Evolutionary conservation across 2,329 filamentous ascomycete genomes (phyloP).

Genomic region (Sporothrix euskadiensis): DNA sequence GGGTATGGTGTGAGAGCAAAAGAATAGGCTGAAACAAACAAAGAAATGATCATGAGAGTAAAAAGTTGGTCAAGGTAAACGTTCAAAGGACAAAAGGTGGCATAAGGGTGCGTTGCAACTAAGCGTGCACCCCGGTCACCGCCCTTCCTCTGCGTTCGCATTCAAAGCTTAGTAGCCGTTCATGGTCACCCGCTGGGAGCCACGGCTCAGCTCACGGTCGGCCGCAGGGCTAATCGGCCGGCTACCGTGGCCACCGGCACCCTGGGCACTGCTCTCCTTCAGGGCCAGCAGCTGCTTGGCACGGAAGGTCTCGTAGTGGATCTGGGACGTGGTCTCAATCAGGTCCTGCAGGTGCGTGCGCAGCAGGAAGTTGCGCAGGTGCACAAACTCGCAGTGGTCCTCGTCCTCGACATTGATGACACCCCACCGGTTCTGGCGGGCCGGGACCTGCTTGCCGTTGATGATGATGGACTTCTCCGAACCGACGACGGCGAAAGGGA

Average conservation of each 20-base stretch:
- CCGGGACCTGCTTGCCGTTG: constrained; percentile 94
- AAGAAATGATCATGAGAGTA: constrained; percentile 24
- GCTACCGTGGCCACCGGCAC: constrained; percentile 65
- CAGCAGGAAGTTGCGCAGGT: constrained; percentile 96
- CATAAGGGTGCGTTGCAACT: neutral
- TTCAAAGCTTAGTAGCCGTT: constrained; percentile 78
- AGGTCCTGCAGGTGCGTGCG: constrained; percentile 97
- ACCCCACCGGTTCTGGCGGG: constrained; percentile 98
- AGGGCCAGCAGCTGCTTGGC: constrained; percentile 96
- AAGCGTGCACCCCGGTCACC: constrained; percentile 24
- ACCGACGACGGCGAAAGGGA: constrained; percentile 96
- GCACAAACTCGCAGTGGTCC: constrained; percentile 99
- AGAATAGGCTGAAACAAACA: constrained; percentile 22
- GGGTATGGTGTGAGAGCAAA: constrained; percentile 31
- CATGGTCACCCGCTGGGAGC: constrained; percentile 97
- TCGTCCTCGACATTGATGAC: constrained; percentile 99
- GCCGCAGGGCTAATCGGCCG: constrained; percentile 94
- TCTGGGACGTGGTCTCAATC: constrained; percentile 98
- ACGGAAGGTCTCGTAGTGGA: constrained; percentile 99
- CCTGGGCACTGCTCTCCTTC: constrained; percentile 94
- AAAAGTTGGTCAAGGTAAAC: constrained; percentile 18
- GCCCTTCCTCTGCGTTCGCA: constrained; percentile 19
- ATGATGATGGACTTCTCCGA: constrained; percentile 98
- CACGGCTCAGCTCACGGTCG: constrained; percentile 93
- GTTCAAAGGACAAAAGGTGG: neutral